Evolutionary conservation across 116 monocot genomes (phyloP).

Genomic region (Zostera marina): DNA sequence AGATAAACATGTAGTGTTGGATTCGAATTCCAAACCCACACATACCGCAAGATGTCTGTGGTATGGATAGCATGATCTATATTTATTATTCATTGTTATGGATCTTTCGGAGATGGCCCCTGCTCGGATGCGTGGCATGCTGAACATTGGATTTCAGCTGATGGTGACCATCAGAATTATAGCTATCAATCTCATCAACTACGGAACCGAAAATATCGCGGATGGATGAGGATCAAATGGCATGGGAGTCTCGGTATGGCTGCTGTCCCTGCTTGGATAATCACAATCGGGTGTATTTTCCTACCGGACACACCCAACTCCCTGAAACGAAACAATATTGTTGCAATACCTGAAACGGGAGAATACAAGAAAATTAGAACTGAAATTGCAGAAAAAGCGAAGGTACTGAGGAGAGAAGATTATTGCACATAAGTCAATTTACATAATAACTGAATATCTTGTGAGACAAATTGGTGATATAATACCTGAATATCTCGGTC

Average conservation of each 20-base stretch:
- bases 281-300: constrained; percentile 50
- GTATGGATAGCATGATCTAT: too few relatives aligned
- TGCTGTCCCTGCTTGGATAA: constrained; percentile 47
- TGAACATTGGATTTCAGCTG: constrained; percentile 35
- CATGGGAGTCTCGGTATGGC: constrained; percentile 52
- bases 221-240: constrained; percentile 57
- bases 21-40: too few relatives aligned
- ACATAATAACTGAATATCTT: too few relatives aligned
- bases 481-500: too few relatives aligned
- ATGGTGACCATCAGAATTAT: constrained; percentile 34
- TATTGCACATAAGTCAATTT: too few relatives aligned
- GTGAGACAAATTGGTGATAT: too few relatives aligned
- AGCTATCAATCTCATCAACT: constrained; percentile 57
- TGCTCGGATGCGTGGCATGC: constrained; percentile 14
- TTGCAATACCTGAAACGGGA: too few relatives aligned
- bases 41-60: constrained; percentile 49
- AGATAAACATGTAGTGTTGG: constrained; percentile 27
- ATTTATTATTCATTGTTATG: too few relatives aligned
- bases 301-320: constrained; percentile 80
- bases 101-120: constrained; percentile 32
- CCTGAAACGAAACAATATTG: too few relatives aligned
- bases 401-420: too few relatives aligned
- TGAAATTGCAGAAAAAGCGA: too few relatives aligned
- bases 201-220: constrained; percentile 38
- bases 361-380: too few relatives aligned